Base-by-base conservation (phyloP, 1,284 basidiomycete genomes). In the Rhodotorula sp. region DNA sequence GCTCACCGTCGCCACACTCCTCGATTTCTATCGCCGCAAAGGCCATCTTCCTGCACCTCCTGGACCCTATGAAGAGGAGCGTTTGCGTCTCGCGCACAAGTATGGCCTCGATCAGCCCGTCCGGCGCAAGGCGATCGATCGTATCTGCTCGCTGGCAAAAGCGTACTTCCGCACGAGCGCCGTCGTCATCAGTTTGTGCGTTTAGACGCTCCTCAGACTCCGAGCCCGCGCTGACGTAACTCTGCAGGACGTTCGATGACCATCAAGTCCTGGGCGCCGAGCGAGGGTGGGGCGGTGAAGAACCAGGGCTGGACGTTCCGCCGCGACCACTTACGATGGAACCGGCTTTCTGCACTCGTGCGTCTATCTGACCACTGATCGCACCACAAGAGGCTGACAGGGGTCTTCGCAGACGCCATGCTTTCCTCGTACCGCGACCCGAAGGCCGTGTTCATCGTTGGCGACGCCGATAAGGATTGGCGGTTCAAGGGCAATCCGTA, bases 181-280 rank as follows among this genome's bases (percentile, higher is more conserved):
- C 27, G 68, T 71, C 25, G 63, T 74, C 21, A 68, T 74, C 61
- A 67, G 59, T 23, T 46, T 73, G 60, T 68, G 50, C 46, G 67
- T 63, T 3, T 42, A 13, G 19, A 16, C 21, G 46, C 34, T 17
- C 52, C 49, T 52, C 13, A 46, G 42, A 12, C 27, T 21, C 34
- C n/a, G 17, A 4, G 8, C 17, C 42, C 23, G n/a, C 49, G 53
- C 23, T 42, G 19, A 41, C 48, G 48, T 23, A 23, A 41, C 48
- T 27, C 12, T 12, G 34, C 27, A 68, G 67, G 21, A 68, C 68
- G 1, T 59, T 71, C 34, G 68, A 71, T 34, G 69, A 71, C 56
- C 60, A 71, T 54, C 66, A 70, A 41, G 64, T 74, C 10, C 56
- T 74, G 27, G 72, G 68, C 23, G 72, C 72, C 44, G 70, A 72